Percentiles rank a stretch among this genome's conserved stretches.
phyloP scores from a whole-genome alignment of 179 eudicot genomes.

The Patellifolia procumbens region DNA sequence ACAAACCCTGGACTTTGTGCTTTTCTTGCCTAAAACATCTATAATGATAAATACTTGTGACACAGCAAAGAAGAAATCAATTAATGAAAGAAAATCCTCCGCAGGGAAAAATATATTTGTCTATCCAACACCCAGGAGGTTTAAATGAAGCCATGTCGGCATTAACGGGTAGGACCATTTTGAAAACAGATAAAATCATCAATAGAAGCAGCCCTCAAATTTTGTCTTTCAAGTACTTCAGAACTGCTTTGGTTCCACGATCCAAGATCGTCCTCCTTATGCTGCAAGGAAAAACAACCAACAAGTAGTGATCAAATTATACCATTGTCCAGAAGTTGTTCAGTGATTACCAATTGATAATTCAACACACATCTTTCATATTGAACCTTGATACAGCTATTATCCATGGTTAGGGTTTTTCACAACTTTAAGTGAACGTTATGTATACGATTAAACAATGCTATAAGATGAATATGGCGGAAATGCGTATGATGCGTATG shows the following conservation, averaged over 20 bases:
- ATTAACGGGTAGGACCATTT: neutral
- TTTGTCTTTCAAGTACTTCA: conserved; percentile 77
- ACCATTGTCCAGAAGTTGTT: too few relatives aligned
- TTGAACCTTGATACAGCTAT: neutral
- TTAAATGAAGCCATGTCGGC: neutral
- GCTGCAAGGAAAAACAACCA: conserved; percentile 43
- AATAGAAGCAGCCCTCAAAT: conserved; percentile 26
- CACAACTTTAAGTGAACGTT: too few relatives aligned
- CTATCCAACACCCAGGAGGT: too few relatives aligned
- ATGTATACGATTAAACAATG: too few relatives aligned
- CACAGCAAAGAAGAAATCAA: neutral
- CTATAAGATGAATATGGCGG: too few relatives aligned
- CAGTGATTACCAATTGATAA: too few relatives aligned
- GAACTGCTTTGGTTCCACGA: conserved; percentile 81
- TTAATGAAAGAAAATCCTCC: neutral
- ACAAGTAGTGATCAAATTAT: neutral
- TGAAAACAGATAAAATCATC: neutral
- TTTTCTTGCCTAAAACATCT: neutral
- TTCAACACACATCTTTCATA: neutral
- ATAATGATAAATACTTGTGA: neutral
- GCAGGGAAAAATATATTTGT: too few relatives aligned
- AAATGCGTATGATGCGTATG: too few relatives aligned
- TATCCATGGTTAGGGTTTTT: too few relatives aligned
- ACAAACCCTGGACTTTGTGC: neutral
- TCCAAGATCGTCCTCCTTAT: conserved; percentile 86